Evolutionary conservation across 331 rosid species (phyloP).

Genomic region (Quercus tomentella): DNA sequence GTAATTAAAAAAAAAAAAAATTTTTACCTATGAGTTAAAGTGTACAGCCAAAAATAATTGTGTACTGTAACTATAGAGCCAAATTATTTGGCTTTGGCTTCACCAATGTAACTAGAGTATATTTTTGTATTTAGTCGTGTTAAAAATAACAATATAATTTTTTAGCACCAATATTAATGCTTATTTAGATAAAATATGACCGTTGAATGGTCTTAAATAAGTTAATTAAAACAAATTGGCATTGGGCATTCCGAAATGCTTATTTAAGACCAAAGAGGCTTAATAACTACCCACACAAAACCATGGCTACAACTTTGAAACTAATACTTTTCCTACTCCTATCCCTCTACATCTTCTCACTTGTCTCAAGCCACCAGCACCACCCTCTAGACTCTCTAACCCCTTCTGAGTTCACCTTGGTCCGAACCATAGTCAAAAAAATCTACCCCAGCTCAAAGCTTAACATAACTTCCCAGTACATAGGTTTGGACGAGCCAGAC

Average conservation of each 20-base stretch:
- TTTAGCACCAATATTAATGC: too few species aligned
- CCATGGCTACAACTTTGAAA: background rate
- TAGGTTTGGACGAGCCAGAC: slow-evolving; percentile 58
- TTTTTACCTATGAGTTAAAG: too few species aligned
- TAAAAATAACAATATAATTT: too few species aligned
- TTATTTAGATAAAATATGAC: background rate
- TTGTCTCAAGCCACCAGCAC: background rate
- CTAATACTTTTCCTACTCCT: background rate
- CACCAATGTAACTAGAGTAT: too few species aligned
- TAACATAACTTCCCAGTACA: slow-evolving; percentile 46
- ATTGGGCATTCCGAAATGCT: background rate
- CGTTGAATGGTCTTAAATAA: background rate
- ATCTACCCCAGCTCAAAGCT: slow-evolving; percentile 11
- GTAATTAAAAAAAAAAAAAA: too few species aligned
- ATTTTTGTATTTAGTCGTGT: too few species aligned
- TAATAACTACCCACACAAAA: background rate
- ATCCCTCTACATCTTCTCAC: background rate
- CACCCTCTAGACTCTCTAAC: slow-evolving; percentile 57
- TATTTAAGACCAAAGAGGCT: background rate
- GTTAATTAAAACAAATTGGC: background rate
- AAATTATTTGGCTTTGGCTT: too few species aligned
- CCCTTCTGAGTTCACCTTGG: slow-evolving; percentile 27
- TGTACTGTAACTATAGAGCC: too few species aligned
- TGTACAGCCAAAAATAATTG: too few species aligned
- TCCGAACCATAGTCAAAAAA: slow-evolving; percentile 28